These are phyloP conservation scores for Gossypium raimondii DNA, from an alignment of 345 rosid genomes.

Conservation along the genomic window DNA sequence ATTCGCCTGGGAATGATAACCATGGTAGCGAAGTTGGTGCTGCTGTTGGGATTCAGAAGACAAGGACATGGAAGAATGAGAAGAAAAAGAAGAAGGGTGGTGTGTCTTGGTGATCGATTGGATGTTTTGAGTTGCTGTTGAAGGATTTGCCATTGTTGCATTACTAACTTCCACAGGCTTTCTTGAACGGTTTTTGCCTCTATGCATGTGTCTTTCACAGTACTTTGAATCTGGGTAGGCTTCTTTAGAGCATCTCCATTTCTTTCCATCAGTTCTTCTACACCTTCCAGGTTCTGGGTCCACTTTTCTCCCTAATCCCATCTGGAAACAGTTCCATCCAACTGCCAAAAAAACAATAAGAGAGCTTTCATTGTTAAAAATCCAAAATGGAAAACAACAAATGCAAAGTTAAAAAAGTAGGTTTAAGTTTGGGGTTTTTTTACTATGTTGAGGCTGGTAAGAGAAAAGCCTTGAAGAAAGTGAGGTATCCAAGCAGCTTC, in stretches of 20 bases:
- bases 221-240: conserved; percentile 79
- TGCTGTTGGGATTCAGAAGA: conserved; percentile 29
- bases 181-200: conserved; percentile 97
- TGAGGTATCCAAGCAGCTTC: conserved; percentile 32
- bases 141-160: conserved; percentile 27
- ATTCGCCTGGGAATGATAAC: conserved; percentile 23
- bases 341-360: background rate
- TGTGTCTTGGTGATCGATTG: conserved; percentile 29
- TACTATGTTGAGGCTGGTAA: conserved; percentile 33
- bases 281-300: conserved; percentile 90
- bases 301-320: conserved; percentile 51
- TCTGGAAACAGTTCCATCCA: conserved; percentile 18
- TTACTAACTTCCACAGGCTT: conserved; percentile 64
- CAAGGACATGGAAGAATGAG: conserved; percentile 20
- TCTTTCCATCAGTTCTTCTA: conserved; percentile 83
- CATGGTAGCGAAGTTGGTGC: conserved; percentile 27
- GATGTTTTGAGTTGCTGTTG: conserved; percentile 8
- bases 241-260: conserved; percentile 92
- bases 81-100: conserved; percentile 30
- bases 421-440: conserved; percentile 14
- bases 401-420: background rate
- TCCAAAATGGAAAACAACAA: background rate
- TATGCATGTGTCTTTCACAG: conserved; percentile 95
- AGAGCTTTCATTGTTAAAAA: background rate
- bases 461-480: conserved; percentile 31